Evolutionary conservation across 495 filamentous ascomycete genomes (phyloP).

Genomic region (Penicillium fimorum): DNA sequence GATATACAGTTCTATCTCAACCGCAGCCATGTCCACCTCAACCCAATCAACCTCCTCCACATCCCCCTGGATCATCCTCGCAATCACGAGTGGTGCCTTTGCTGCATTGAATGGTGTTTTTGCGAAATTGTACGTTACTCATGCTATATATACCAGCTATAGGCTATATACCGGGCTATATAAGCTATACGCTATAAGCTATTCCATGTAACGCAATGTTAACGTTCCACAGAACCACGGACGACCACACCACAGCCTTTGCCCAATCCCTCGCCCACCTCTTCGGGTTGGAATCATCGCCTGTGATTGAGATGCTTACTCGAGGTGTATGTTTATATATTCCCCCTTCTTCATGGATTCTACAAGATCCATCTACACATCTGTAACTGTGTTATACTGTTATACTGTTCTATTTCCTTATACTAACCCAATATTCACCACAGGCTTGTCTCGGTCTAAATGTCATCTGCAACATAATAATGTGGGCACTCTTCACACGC

Average conservation of each 20-base stretch:
- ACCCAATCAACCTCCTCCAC: slow-evolving; percentile 5
- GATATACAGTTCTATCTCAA: background rate
- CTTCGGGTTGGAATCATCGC: slow-evolving; percentile 53
- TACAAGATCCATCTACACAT: background rate
- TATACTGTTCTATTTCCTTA: background rate
- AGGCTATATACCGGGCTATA: no score
- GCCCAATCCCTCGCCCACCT: slow-evolving; percentile 59
- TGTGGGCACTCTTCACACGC: slow-evolving; percentile 87
- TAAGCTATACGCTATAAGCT: no score
- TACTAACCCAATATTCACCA: slow-evolving; percentile 13
- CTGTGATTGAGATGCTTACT: slow-evolving; percentile 61
- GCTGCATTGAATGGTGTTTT: slow-evolving; percentile 95
- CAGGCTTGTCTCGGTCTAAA: slow-evolving; percentile 87
- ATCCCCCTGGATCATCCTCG: slow-evolving; percentile 72
- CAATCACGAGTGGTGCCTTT: slow-evolving; percentile 81
- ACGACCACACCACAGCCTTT: slow-evolving; percentile 70
- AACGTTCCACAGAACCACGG: slow-evolving; percentile 67
- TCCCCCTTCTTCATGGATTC: background rate
- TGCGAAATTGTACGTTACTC: slow-evolving; percentile 77
- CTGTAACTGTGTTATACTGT: background rate
- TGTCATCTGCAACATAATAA: slow-evolving; percentile 83
- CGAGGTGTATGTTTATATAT: slow-evolving; percentile 59
- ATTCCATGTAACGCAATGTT: no score
- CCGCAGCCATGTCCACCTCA: slow-evolving; percentile 17
- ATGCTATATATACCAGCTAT: background rate